Base-by-base conservation (phyloP, 164 flowering plant species). In the Brasenia schreberi region DNA sequence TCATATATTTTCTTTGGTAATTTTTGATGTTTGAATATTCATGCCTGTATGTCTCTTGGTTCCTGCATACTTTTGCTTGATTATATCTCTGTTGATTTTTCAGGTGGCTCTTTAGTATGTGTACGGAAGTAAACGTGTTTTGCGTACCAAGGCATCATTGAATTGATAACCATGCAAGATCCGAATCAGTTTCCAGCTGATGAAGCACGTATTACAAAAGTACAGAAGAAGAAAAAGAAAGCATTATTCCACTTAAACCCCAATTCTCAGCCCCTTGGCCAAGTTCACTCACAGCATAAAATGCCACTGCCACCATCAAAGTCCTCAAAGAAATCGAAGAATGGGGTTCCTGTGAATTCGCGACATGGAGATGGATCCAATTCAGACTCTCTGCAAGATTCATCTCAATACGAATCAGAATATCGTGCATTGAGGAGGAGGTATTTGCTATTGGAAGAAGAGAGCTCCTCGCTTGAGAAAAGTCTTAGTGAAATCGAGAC, bases 391-490 rank as follows among this genome's bases (percentile, higher is more conserved):
- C 64, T 82, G 70, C 83, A 84, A 0, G 92, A 88, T 44, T 78
- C 85, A 1, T 77, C 86, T 19, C 18, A 75, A 45, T 71, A 79
- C 19, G 86, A 79, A 62, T 76, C 77, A 65, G 91, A 84, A 62
- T 89, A 87, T 68, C 78, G 87, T 5, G 77, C 82, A 6, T 75
- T 92, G n/a, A 83, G 95, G 71, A 73, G 86, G 18, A 92, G 85
- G 70, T 89, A 85, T 75, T 77, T 89, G 68, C 70, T 82, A 53
- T 74, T 92, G 69, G 98, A 87, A 73, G 94, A 92, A 68, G 92
- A 89, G 71, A 86, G 89, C 77, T 81, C 71, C 67, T 70, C 67
- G 18, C 19, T 92, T 67, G 89, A 84, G 17, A 77, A 73, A 61
- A 89, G 82, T 68, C 61, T 87, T 72, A 71, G 61, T 56, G 87